Evolutionary conservation across 73 alveolate species (phyloP).

Genomic region (Paramecium tetraurelia): DNA sequence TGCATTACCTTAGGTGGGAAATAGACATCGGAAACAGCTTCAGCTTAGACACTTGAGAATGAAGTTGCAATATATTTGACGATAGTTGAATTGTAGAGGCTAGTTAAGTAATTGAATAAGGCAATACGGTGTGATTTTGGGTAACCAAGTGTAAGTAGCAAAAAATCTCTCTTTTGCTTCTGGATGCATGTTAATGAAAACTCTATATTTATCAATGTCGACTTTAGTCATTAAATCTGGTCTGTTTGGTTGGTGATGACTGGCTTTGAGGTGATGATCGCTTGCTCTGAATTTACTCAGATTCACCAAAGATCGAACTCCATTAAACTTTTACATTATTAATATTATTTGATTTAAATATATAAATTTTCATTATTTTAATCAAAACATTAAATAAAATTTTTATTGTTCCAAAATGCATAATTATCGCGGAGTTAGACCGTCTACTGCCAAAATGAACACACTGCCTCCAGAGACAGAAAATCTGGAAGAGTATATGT

Average conservation of each 20-base stretch:
- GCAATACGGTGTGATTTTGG: not conserved
- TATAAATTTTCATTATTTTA: not conserved
- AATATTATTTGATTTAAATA: not conserved
- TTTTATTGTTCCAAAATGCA: not conserved
- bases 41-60: not conserved
- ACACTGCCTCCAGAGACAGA: slow-evolving; percentile 28
- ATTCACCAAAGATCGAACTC: not conserved
- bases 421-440: slow-evolving; percentile 28
- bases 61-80: slow-evolving; percentile 4
- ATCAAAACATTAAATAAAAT: not conserved
- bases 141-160: not conserved
- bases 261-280: not conserved
- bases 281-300: slow-evolving; percentile 29
- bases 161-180: not conserved
- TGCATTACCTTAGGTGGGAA: slow-evolving; percentile 36
- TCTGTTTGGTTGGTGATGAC: not conserved
- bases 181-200: not conserved
- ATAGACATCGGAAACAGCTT: slow-evolving; percentile 27
- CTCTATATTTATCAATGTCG: not conserved
- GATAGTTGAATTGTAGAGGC: not conserved
- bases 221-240: slow-evolving; percentile 3
- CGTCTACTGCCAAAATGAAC: slow-evolving; percentile 39
- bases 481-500: slow-evolving; percentile 15
- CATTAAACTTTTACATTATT: not conserved
- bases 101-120: not conserved